These are phyloP conservation scores for Mycosphaerella sp. DNA, from an alignment of 2,329 filamentous ascomycete species.

Conservation along the genomic window DNA sequence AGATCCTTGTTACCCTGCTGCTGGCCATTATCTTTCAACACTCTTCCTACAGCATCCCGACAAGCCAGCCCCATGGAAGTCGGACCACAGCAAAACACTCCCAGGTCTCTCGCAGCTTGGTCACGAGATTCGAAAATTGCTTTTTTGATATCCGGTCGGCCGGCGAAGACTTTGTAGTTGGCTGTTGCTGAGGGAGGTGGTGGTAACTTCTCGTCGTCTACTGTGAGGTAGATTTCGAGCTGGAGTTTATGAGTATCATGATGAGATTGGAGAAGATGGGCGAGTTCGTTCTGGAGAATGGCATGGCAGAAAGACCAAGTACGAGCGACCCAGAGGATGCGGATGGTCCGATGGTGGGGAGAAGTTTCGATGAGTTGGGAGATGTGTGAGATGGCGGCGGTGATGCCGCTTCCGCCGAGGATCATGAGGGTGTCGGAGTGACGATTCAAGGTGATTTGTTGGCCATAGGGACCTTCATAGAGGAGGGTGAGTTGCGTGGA, in stretches of 20 bases:
- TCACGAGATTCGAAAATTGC: neutral
- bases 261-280: conserved; percentile 1
- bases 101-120: neutral
- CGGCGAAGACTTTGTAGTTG: neutral
- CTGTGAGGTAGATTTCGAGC: neutral
- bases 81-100: conserved; percentile 14
- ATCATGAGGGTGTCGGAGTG: neutral
- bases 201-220: neutral
- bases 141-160: conserved; percentile 7
- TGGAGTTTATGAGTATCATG: neutral
- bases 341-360: neutral
- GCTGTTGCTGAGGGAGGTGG: neutral
- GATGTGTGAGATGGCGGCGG: conserved; percentile 2
- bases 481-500: neutral
- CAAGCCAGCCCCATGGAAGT: neutral
- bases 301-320: neutral
- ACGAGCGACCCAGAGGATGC: conserved; percentile 5
- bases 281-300: conserved; percentile 3
- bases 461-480: conserved; percentile 12
- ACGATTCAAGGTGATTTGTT: neutral
- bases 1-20: neutral
- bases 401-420: conserved; percentile 9
- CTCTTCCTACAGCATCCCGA: neutral
- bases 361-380: neutral
- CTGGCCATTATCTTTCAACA: neutral